phyloP scores from a whole-genome alignment of 1,284 basidiomycete genomes.

The Ceratobasidium theobromae region DNA sequence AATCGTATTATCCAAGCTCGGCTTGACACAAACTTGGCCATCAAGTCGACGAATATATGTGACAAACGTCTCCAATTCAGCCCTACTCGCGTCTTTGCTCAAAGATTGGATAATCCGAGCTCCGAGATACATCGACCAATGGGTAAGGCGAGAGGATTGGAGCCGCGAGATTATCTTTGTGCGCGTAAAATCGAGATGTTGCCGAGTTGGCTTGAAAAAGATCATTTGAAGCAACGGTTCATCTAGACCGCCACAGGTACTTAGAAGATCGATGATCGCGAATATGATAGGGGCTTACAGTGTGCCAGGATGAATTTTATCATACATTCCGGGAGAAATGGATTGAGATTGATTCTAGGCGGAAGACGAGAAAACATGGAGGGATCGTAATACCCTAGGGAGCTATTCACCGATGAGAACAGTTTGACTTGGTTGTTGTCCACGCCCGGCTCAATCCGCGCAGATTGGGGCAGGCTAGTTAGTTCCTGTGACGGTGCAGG shows the following conservation, averaged over 20 bases:
- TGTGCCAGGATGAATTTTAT: background rate
- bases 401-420: background rate
- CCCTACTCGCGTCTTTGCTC: background rate
- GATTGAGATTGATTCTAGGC: background rate
- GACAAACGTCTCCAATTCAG: background rate
- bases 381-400: background rate
- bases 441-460: background rate
- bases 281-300: background rate
- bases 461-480: background rate
- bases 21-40: background rate
- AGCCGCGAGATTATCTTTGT: background rate
- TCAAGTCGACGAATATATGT: background rate
- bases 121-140: constrained; percentile 1
- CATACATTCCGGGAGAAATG: background rate
- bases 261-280: background rate
- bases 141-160: background rate
- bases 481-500: background rate
- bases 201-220: background rate
- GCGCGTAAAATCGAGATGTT: background rate
- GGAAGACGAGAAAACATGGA: background rate
- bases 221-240: constrained; percentile 10
- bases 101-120: background rate
- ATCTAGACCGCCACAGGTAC: constrained; percentile 5
- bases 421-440: background rate
- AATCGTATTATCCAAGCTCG: background rate